Conservation (phyloP, 2,329 filamentous ascomycete species). For the Paraconiothyrium sp. region DNA sequence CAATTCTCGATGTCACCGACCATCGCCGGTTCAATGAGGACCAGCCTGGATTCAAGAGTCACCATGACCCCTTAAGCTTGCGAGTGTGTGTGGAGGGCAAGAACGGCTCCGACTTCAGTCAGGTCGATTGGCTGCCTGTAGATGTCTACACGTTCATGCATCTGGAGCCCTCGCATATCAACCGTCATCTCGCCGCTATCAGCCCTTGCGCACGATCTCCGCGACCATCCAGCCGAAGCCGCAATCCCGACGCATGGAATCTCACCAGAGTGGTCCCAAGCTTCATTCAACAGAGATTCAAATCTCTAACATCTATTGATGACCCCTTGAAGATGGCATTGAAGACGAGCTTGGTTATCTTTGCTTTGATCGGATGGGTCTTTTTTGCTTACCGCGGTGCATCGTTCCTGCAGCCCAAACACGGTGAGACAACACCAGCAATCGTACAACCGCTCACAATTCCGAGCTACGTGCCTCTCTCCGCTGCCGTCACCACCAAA, state of each 20-base stretch:
- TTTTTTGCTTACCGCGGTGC: not conserved
- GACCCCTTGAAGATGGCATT: not conserved
- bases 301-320: not conserved
- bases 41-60: slow-evolving; percentile 15
- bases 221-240: not conserved
- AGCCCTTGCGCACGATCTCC: slow-evolving; percentile 23
- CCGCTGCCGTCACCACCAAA: not conserved
- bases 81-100: slow-evolving; percentile 45
- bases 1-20: slow-evolving; percentile 43
- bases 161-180: slow-evolving; percentile 48
- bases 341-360: not conserved
- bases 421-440: not conserved
- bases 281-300: not conserved
- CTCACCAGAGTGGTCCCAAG: not conserved
- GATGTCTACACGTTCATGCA: slow-evolving; percentile 44
- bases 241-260: slow-evolving; percentile 2
- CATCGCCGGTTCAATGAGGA: slow-evolving; percentile 38
- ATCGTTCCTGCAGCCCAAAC: not conserved
- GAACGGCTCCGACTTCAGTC: slow-evolving; percentile 29
- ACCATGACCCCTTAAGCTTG: slow-evolving; percentile 34
- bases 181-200: slow-evolving; percentile 49
- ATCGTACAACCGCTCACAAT: not conserved
- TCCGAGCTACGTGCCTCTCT: not conserved
- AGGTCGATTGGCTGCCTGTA: slow-evolving; percentile 44
- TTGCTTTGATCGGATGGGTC: slow-evolving; percentile 3